Evolutionary conservation across 2,329 filamentous ascomycete species (phyloP), one percentile per base, ranked within the genome.

Genomic region (Cytospora chrysosperma): DNA sequence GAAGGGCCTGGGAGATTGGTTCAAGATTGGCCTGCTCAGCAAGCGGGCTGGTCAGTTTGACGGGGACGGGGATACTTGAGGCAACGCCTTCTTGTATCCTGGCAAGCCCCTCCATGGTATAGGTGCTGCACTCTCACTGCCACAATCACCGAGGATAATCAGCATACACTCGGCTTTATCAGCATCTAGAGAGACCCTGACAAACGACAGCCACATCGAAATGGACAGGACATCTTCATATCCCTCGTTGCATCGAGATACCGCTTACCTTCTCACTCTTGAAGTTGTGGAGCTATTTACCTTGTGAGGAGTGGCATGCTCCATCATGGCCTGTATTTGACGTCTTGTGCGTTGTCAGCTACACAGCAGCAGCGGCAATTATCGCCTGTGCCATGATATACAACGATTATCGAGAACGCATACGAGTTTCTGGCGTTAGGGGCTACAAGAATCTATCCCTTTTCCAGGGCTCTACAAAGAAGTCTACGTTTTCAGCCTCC

Each of bases 241-340:
- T 13, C 40, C 90, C 91, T 57, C 91, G 91, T 67, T 90, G 81
- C 47, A 76, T 78, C 3, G 77, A 84, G 6, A 90, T 81, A 15
- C 91, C 90, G 72, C 91, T 93, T 71, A 92, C 72, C 0, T 74
- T 72, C 55, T 72, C 76, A 67, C 88, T 84, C 26, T 85, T 79
- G 75, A 91, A 93, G 75, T 88, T 87, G 73, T 93, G 88, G 76
- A 85, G 90, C 27, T 9, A 9, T 83, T 73, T 1, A 85, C 86
- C 4, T 61, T 82, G 81, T 75, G 90, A 93, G 15, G 82, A 72
- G 32, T 80, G 81, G 77, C 90, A 93, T 1, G 76, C 77, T 2
- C 75, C 74, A 69, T 88, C 86, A 69, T 89, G 86, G 2, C 86
- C 87, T 83, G 19, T 4, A 8, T 8, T 10, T 2, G 26, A 26